Base-by-base conservation (phyloP, 257 asterid genomes). In the Solanum appendiculatum region DNA sequence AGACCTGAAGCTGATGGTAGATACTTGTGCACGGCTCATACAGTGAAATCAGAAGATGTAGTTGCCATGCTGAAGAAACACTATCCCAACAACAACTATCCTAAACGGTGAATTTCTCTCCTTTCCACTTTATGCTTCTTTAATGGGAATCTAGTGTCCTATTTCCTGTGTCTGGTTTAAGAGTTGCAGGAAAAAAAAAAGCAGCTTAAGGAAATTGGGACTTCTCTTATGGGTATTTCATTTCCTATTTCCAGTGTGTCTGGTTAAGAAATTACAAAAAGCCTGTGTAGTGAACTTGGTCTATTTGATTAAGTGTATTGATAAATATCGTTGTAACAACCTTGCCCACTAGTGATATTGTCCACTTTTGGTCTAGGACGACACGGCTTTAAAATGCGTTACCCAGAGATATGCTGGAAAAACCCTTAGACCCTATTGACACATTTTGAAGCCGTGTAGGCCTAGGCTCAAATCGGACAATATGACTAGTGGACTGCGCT, bases 1-100 rank as follows among this genome's bases (percentile, higher is more conserved):
- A 91, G 58, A 54, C 90, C 92, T 3, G 93, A 94, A 85, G 95
- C 98, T 68, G 90, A 93, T 90, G 98, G 98, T 29, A 90, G 97
- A 88, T 96, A 95, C 92, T 78, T 93, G 83, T 95, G 98, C 90
- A n/a, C 80, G 2, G 90, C 95, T 66, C 93, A 93, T 87, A 14
- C 25, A 3, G 25, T 89, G 84, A 85, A 46, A 36, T 27, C 85
- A 60, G 90, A 83, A 56, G 95, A 91, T 18, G 3, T 95, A 88
- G 93, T 93, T 88, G 93, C 89, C 84, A 90, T 72, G 34, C 68
- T 94, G 73, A 93, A 77, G 92, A 91, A 86, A 87, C 83, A 83
- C 25, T 94, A 92, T 86, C 98, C 98, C 9, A 81, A 89, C 84
- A 91, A 90, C 75, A 90, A 91, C 34, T 94, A 95, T 86, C 99